Evolutionary conservation across 2,329 filamentous ascomycete species (phyloP).

Genomic region (Corinectria fuckeliana): DNA sequence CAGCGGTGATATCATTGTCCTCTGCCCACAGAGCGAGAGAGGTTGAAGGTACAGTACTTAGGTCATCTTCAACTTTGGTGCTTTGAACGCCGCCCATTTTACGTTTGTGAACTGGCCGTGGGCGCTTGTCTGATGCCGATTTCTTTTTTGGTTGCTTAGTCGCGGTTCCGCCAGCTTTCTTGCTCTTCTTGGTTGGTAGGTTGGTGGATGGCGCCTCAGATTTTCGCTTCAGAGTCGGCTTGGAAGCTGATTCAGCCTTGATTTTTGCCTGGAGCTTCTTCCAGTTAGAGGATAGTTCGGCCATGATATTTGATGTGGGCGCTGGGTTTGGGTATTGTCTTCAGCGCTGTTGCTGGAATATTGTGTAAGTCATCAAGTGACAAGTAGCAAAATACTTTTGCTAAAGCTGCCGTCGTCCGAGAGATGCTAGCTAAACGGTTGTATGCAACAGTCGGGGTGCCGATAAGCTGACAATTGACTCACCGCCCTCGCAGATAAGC

Average conservation of each 20-base stretch:
- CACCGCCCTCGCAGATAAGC: constrained; percentile 40
- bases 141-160: constrained; percentile 11
- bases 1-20: constrained; percentile 65
- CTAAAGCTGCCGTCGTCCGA: not conserved
- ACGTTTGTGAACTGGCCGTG: constrained; percentile 19
- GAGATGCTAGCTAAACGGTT: constrained; percentile 19
- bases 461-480: constrained; percentile 29
- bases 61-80: constrained; percentile 49
- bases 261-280: constrained; percentile 74
- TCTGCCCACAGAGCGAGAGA: constrained; percentile 66
- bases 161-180: constrained; percentile 32
- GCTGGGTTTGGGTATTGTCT: not conserved
- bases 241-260: constrained; percentile 52
- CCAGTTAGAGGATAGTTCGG: constrained; percentile 73
- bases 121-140: constrained; percentile 7
- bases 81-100: constrained; percentile 66
- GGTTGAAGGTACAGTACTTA: constrained; percentile 52
- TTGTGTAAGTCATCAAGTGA: constrained; percentile 10
- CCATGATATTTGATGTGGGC: constrained; percentile 37
- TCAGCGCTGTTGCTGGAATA: not conserved
- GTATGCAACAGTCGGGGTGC: constrained; percentile 31
- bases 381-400: constrained; percentile 4
- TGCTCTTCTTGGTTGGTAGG: constrained; percentile 37
- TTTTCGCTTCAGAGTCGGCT: constrained; percentile 52
- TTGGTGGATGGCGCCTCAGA: constrained; percentile 39